phyloP scores from a whole-genome alignment of 1,284 basidiomycete genomes.

The Cutaneotrichosporon curvatum region DNA sequence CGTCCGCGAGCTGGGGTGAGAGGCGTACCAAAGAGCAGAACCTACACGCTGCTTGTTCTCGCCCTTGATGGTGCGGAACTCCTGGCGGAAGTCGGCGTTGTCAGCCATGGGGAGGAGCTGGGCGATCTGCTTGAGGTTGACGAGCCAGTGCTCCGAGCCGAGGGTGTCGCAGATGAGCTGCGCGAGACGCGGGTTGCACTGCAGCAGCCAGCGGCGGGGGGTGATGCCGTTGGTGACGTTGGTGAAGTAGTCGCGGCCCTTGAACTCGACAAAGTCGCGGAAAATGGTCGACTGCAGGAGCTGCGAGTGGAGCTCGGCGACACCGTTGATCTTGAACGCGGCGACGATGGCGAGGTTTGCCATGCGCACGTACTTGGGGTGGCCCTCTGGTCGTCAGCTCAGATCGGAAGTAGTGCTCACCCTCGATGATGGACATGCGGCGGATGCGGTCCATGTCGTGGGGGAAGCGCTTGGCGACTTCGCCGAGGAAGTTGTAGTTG shows the following conservation, averaged over 20 bases:
- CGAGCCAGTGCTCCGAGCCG: slow-evolving; percentile 74
- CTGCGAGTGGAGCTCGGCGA: slow-evolving; percentile 68
- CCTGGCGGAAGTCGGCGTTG: slow-evolving; percentile 62
- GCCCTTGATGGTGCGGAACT: slow-evolving; percentile 76
- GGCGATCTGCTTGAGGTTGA: slow-evolving; percentile 38
- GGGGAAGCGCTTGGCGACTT: slow-evolving; percentile 82
- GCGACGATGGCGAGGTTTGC: slow-evolving; percentile 59
- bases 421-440: slow-evolving; percentile 85
- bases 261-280: slow-evolving; percentile 63
- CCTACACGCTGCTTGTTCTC: slow-evolving; percentile 67
- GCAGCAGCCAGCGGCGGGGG: slow-evolving; percentile 64
- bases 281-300: slow-evolving; percentile 62
- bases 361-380: slow-evolving; percentile 80
- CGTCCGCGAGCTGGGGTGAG: slow-evolving; percentile 51
- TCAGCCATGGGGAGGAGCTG: slow-evolving; percentile 55
- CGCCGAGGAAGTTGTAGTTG: slow-evolving; percentile 49
- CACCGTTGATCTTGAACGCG: slow-evolving; percentile 75
- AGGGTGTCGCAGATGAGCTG: slow-evolving; percentile 74
- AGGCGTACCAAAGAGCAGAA: not conserved
- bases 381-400: slow-evolving; percentile 56
- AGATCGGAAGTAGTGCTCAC: slow-evolving; percentile 38
- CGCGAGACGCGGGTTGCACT: slow-evolving; percentile 82
- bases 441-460: slow-evolving; percentile 68
- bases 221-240: slow-evolving; percentile 57
- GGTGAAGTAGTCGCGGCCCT: slow-evolving; percentile 45